Evolutionary conservation across 495 filamentous ascomycete genomes (phyloP).

Genomic region (Aspergillus olivimuriae): DNA sequence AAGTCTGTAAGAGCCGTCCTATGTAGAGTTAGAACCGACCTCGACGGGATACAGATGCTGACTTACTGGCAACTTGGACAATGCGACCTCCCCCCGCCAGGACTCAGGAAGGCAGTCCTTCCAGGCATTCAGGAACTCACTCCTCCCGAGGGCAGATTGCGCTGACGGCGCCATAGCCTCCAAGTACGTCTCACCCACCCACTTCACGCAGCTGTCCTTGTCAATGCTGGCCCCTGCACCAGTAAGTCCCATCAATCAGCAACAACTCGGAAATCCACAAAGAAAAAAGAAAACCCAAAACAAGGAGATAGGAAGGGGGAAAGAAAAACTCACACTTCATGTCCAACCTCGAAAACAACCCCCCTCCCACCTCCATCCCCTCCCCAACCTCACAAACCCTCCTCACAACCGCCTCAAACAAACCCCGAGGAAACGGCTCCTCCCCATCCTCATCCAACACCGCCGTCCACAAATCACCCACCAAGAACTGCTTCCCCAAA

Average conservation of each 20-base stretch:
- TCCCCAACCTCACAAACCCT: conserved; percentile 27
- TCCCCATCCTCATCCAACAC: conserved; percentile 39
- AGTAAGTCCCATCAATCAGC: conserved; percentile 4
- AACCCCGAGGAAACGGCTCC: conserved; percentile 29
- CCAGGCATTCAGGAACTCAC: conserved; percentile 48
- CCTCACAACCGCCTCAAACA: conserved; percentile 39
- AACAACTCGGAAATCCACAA: background rate
- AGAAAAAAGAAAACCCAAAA: background rate
- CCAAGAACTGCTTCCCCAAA: conserved; percentile 40
- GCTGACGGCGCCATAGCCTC: conserved; percentile 38
- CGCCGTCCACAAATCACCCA: conserved; percentile 41
- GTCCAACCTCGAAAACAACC: conserved; percentile 11
- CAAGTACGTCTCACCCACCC: conserved; percentile 48
- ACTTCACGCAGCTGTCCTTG: conserved; percentile 34
- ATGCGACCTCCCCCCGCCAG: conserved; percentile 47
- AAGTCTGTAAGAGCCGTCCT: conserved; percentile 32
- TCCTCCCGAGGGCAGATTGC: conserved; percentile 30
- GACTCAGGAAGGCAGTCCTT: conserved; percentile 51
- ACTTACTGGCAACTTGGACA: conserved; percentile 41
- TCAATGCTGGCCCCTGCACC: conserved; percentile 42
- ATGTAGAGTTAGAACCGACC: background rate
- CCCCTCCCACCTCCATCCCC: conserved; percentile 14
- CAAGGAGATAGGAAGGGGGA: too few species aligned
- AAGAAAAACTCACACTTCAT: conserved; percentile 35
- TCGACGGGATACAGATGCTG: background rate